Base-by-base conservation (phyloP, 1,139 yeast species). In the Groenewaldozyma auringiensis region DNA sequence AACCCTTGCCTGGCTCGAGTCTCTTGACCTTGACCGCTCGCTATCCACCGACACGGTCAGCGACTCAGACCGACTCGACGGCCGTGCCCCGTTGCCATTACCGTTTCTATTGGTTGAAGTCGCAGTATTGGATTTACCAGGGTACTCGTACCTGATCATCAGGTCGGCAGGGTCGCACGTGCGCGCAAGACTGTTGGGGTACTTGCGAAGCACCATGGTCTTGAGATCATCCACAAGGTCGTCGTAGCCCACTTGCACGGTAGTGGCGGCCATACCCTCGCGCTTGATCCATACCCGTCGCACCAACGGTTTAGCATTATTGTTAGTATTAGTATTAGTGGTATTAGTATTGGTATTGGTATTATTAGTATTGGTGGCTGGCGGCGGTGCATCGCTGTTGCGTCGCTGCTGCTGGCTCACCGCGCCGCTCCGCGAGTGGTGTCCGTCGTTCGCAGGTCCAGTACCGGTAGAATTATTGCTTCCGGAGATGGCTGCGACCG, bases 151-250 rank as follows among this genome's bases (percentile, higher is more conserved):
- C 18, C 18, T n/a, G 47, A 63, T 47, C 40, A 59, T 54, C 48
- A 77, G 59, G 53, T 86, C 95, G 0, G 94, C 81, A 0, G 92
- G 85, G 58, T 86, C 95, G 49, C 70, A 75, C 16, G 64, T 60
- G 41, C 74, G 65, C 0, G 81, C 92, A 45, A 85, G 65, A 0
- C 87, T 70, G 36, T 80, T 80, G 11, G 94, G 94, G 56, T 77
- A 86, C 56, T 81, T 82, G 46, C 66, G 68, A 43, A 79, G 61
- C 0, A 84, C 72, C 47, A 76, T 70, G 21, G 72, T 66, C 57
- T 85, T 86, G 55, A 86, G 68, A 60, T 86, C 95, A 59, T 86
- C 95, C 3, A 85, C 74, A 1, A 85, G 68, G 53, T 81, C 86
- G 22, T 50, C 50, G 21, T 74, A 74, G 22, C 67, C 66, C 1